A percentile compares a stretch with the other conserved stretches of the same genome.
These are phyloP conservation scores for Alectoria sarmentosa DNA, from an alignment of 495 filamentous ascomycete genomes.

Conservation along the genomic window DNA sequence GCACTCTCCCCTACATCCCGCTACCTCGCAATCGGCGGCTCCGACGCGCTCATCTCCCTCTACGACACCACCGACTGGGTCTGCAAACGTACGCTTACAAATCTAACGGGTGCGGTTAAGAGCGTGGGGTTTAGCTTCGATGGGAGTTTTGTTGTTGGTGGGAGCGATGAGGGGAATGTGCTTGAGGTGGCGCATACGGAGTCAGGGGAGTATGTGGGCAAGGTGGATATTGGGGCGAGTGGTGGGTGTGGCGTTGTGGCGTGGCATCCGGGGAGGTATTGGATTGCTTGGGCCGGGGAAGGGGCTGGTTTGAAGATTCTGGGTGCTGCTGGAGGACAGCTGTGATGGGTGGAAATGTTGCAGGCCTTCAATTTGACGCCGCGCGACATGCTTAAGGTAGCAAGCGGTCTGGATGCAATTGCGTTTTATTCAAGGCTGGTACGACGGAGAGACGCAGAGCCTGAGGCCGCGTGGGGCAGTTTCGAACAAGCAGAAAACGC, in stretches of 20 bases:
- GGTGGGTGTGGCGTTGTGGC: conserved; percentile 54
- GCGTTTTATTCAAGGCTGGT: neutral
- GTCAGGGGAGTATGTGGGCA: conserved; percentile 78
- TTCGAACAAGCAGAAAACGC: neutral
- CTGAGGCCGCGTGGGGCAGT: neutral
- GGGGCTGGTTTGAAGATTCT: conserved; percentile 75
- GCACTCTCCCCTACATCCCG: conserved; percentile 67
- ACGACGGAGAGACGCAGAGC: neutral
- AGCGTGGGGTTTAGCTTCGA: conserved; percentile 89
- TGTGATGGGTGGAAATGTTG: conserved; percentile 21
- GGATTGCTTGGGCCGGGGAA: conserved; percentile 83
- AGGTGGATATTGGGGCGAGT: conserved; percentile 52
- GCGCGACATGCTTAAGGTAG: neutral
- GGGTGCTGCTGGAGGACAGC: conserved; percentile 48
- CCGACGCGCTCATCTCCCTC: conserved; percentile 78
- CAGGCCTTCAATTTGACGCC: neutral
- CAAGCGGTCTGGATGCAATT: neutral
- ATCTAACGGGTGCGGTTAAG: conserved; percentile 70
- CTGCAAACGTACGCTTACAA: conserved; percentile 70
- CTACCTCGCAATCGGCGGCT: conserved; percentile 81
- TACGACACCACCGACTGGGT: conserved; percentile 95
- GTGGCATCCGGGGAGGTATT: conserved; percentile 89
- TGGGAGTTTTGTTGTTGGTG: conserved; percentile 77
- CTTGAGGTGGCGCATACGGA: conserved; percentile 62
- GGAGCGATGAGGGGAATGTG: conserved; percentile 64